Percentiles rank a stretch among this genome's conserved stretches.
phyloP scores from a whole-genome alignment of 2,329 filamentous ascomycete genomes.

The Neonectria hederae region DNA sequence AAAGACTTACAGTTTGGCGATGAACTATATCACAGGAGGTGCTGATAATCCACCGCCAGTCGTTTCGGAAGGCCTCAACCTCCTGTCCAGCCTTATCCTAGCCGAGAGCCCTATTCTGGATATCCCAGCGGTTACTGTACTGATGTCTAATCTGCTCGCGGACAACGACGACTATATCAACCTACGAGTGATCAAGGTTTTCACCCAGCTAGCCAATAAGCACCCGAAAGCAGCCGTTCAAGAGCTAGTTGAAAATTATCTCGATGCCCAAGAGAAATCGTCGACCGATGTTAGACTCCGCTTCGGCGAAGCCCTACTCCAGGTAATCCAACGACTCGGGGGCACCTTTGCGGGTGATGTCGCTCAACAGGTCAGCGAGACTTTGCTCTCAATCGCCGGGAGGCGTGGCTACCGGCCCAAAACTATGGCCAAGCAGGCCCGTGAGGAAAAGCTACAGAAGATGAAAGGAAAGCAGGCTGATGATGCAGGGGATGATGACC shows the following conservation, averaged over 20 bases:
- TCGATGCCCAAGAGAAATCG: conserved; percentile 68
- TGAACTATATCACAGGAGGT: conserved; percentile 68
- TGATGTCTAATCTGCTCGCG: conserved; percentile 70
- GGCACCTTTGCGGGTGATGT: conserved; percentile 64
- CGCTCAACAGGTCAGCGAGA: conserved; percentile 63
- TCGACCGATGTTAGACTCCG: conserved; percentile 71
- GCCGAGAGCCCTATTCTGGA: conserved; percentile 68
- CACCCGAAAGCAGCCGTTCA: conserved; percentile 70
- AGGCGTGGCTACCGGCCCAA: conserved; percentile 69
- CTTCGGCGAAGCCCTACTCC: conserved; percentile 73
- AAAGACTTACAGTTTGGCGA: conserved; percentile 68
- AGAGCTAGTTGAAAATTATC: conserved; percentile 73
- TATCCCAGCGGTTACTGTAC: conserved; percentile 70
- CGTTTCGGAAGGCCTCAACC: conserved; percentile 70
- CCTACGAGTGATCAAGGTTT: conserved; percentile 71
- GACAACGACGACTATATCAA: conserved; percentile 79
- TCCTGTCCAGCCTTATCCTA: conserved; percentile 67
- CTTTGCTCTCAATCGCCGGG: conserved; percentile 70
- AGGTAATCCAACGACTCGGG: conserved; percentile 70
- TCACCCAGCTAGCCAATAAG: conserved; percentile 67
- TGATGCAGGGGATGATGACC: conserved; percentile 56
- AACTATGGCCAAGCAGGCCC: conserved; percentile 64
- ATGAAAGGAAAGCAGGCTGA: conserved; percentile 60
- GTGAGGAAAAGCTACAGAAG: conserved; percentile 59
- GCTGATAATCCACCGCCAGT: conserved; percentile 72